Evolutionary conservation across 805 yeast genomes (phyloP), one percentile per base, ranked within the genome.

Genomic region (Candida ipomoeae): DNA sequence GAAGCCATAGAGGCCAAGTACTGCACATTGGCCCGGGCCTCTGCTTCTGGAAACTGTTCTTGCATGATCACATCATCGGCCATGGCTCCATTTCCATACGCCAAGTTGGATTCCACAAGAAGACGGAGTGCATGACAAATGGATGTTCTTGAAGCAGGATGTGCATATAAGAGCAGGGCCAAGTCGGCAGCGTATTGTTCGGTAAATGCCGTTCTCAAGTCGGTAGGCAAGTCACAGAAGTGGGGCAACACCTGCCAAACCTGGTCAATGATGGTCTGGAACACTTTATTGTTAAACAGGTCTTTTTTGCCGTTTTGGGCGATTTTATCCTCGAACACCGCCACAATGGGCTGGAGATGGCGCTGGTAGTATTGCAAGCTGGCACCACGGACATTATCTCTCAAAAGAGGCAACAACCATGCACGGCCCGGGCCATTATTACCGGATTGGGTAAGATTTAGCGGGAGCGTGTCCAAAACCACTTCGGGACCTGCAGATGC

Each of bases 161-260:
- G 79, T 45, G 86, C 77, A 66, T 92, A 94, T 60, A 94, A 71
- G 47, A 84, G 65, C 40, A 83, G 82, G n/a, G 96, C 78, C 51
- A 95, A 72, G 32, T 77, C 69, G 48, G 89, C 80, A 10, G 97
- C 96, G 71, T 90, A 89, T 23, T 77, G 79, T 63, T 85, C 89
- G 49, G 81, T 80, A 63, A 92, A 89, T 0, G 88, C 71, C 7
- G 63, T 60, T 20, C 63, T 66, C 57, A 89, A 73, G 68, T 94
- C 99, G 23, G 71, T 73, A 33, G 98, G 96, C 59, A 91, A 75
- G 63, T 87, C 94, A 63, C 94, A 85, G 67, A 90, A 94, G 58
- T 84, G 86, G 15, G 98, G 96, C 54, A 94, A 74, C 55, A 91
- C 74, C 1, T 95, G 83, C 97, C 97, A 90, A 33, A 91, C 77